Percentiles rank a stretch among this genome's conserved stretches.
phyloP scores from a whole-genome alignment of 1,139 yeast species.

The Candida anutae region DNA sequence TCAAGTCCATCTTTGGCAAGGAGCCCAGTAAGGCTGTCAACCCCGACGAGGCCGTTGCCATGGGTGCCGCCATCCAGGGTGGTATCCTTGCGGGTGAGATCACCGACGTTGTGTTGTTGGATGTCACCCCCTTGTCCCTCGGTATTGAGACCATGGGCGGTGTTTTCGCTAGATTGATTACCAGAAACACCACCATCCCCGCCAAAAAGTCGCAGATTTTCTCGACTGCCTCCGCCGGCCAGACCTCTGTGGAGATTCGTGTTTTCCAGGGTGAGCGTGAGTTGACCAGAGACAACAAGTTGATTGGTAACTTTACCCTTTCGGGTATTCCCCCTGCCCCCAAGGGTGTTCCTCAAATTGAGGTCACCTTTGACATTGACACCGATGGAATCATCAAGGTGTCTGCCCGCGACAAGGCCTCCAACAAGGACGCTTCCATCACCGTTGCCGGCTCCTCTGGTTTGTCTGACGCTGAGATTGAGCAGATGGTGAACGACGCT shows the following conservation, averaged over 20 bases:
- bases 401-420: slow-evolving; percentile 96
- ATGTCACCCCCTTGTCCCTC: slow-evolving; percentile 93
- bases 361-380: slow-evolving; percentile 95
- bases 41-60: slow-evolving; percentile 99
- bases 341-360: slow-evolving; percentile 99
- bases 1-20: slow-evolving; percentile 83
- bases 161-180: slow-evolving; percentile 93
- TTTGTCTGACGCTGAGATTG: slow-evolving; percentile 91
- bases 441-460: slow-evolving; percentile 99
- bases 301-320: slow-evolving; percentile 95
- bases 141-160: slow-evolving; percentile 99
- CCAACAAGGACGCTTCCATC: slow-evolving; percentile 96
- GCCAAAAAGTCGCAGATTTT: slow-evolving; percentile 95
- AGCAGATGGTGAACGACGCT: slow-evolving; percentile 97
- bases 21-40: slow-evolving; percentile 98
- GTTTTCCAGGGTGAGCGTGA: slow-evolving; percentile 99
- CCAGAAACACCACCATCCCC: slow-evolving; percentile 97
- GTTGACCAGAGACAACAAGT: slow-evolving; percentile 95
- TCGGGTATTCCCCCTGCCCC: slow-evolving; percentile 98
- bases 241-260: slow-evolving; percentile 96
- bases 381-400: slow-evolving; percentile 99
- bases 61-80: slow-evolving; percentile 99
- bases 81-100: slow-evolving; percentile 98
- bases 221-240: slow-evolving; percentile 99
- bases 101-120: slow-evolving; percentile 87